Evolutionary conservation across 2,329 filamentous ascomycete genomes (phyloP), one percentile per base, ranked within the genome.

Genomic region (Tolypocladium album): DNA sequence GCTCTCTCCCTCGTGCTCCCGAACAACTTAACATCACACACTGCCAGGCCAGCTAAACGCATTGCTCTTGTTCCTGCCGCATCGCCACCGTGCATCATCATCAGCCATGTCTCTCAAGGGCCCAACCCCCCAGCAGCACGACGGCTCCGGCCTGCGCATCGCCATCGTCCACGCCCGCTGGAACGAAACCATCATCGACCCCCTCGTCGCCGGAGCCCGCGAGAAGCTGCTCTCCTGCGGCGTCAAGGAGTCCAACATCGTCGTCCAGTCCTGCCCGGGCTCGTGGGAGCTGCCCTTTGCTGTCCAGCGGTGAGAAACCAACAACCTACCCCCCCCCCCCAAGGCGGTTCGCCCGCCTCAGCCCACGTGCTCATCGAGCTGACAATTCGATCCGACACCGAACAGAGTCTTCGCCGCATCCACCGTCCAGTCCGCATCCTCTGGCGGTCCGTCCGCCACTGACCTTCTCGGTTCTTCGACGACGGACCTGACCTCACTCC

Each of bases 151-250:
- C 69, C 84, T 99, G 64, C 90, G 94, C 71, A 88, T 99, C 72
- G 93, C 89, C 71, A 97, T 99, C 71, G 84, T 99, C 61, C 94
- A 97, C 78, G 93, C 93, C 61, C 87, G 94, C 69, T 99, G 94
- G 94, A 99, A 99, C 79, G 82, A 82, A 65, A 83, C 82, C 66
- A 90, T 99, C 72, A 96, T 97, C 75, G 86, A 89, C 61, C 86
- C 91, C 58, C 86, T 99, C 60, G 82, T 99, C 62, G 79, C 83
- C 58, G 94, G 94, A 65, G 85, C 90, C 55, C 90, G 88, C 75
- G 87, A 88, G 67, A 88, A 88, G 71, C 86, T 99, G 60, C 78
- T 88, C 40, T 83, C 83, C 52, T 85, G 88, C 58, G 94, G 94
- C 59, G 93, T 99, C 60, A 86, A 86, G 72, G 86, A 92, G 70